Base-by-base conservation (phyloP, 495 filamentous ascomycete species). In the Immersiella caudata region DNA sequence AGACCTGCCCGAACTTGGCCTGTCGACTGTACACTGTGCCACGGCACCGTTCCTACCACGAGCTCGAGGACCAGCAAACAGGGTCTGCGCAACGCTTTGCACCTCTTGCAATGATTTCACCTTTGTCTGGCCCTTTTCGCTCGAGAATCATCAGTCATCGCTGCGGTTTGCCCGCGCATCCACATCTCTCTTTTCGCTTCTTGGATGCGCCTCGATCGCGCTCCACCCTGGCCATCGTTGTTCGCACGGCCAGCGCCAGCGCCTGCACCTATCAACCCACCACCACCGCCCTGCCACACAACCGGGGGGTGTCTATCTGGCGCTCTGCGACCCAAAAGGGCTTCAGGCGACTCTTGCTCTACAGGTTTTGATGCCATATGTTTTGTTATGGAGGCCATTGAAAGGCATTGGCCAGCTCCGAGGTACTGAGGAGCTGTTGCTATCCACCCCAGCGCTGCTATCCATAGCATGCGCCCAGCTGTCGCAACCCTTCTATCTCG, bases 1-100 rank as follows among this genome's bases (percentile, higher is more conserved):
- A 46, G 40, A 46, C 46, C 64, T 63, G 57, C 40, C 58, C 40
- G 62, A 51, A 49, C 58, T 62, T 64, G 63, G 35, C 52, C 33
- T 27, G 36, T 60, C 40, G 58, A 70, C 64, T 69, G 24, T 46
- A 64, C 71, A 75, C 73, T 73, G 71, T 73, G 71, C 68, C 65
- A 66, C 64, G 36, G 67, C 56, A 51, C 68, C 65, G 51, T 49
- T 21, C 49, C 60, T 62, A 26, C 26, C 52, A 12, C 60, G 33
- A 16, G 64, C 64, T 59, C 50, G 16, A 11, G 22, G 26, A 29
- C 40, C 60, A 22, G 16, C 46, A 16, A 63, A 50, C 40, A 46
- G 12, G 8, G 5, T 62, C 26, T 62, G 33, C 60, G 24, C 52
- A 59, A 35, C 63, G 63, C 52, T 50, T 59, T 33, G 54, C 33